Conservation (phyloP, 2,329 filamentous ascomycete genomes). For the Colletotrichum brevisporum region DNA sequence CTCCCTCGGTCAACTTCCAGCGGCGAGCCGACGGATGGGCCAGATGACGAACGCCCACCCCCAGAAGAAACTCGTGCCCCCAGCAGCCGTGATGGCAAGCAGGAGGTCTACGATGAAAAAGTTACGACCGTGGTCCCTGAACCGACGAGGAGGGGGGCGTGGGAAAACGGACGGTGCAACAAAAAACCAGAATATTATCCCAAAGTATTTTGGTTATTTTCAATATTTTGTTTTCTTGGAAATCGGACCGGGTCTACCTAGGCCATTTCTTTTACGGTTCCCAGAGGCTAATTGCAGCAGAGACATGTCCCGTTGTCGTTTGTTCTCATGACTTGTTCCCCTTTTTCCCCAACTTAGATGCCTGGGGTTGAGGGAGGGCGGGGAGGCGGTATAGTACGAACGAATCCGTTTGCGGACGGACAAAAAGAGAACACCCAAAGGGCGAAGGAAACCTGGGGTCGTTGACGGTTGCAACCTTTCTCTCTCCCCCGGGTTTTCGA, state of each 20-base stretch:
- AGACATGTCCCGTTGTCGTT: slow-evolving; percentile 14
- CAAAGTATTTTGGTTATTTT: not conserved
- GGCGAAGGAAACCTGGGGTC: slow-evolving; percentile 11
- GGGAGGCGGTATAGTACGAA: not conserved
- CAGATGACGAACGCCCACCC: slow-evolving; percentile 22
- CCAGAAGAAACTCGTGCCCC: not conserved
- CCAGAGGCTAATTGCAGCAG: slow-evolving; percentile 31
- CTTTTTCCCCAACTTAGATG: not conserved
- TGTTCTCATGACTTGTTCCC: slow-evolving; percentile 29
- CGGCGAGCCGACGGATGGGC: slow-evolving; percentile 3
- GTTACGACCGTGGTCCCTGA: slow-evolving; percentile 31
- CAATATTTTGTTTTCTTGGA: not conserved
- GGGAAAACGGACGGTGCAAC: slow-evolving; percentile 6
- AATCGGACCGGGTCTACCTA: not conserved
- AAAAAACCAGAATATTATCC: not conserved
- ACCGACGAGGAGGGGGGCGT: not conserved
- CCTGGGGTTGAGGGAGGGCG: not conserved
- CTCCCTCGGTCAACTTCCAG: slow-evolving; percentile 33
- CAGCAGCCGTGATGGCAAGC: not conserved
- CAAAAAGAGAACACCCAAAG: too few species aligned
- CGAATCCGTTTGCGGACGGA: slow-evolving; percentile 37
- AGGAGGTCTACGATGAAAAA: not conserved
- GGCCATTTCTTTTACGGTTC: not conserved
- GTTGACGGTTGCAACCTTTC: slow-evolving; percentile 19
- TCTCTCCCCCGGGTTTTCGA: slow-evolving; percentile 2